phyloP scores from a whole-genome alignment of 306 rosid genomes.

The Amphicarpaea edgeworthii region DNA sequence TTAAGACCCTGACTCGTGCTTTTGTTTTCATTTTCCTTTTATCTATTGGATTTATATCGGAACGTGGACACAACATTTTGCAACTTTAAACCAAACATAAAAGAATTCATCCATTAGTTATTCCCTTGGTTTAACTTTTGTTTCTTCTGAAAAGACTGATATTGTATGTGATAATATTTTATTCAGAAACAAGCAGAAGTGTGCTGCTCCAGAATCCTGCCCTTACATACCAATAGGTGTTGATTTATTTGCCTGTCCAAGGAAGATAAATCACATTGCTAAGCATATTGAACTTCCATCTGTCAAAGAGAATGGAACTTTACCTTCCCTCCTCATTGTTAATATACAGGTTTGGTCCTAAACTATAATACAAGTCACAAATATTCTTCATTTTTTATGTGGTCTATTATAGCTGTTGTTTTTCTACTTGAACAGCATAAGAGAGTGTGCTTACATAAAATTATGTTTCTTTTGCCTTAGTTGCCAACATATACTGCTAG shows the following conservation, averaged over 20 bases:
- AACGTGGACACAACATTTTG: too few relatives aligned
- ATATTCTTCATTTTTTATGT: neutral
- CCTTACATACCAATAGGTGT: conserved; percentile 90
- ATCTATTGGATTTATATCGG: too few relatives aligned
- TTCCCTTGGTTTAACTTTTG: conserved; percentile 2
- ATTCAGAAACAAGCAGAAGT: conserved; percentile 78
- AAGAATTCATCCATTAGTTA: neutral
- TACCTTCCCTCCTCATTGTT: conserved; percentile 83
- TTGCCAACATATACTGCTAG: conserved; percentile 86
- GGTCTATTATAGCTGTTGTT: conserved; percentile 27
- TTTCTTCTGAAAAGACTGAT: conserved; percentile 1
- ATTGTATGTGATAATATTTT: conserved; percentile 34
- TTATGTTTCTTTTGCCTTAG: conserved; percentile 51
- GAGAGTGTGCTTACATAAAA: neutral
- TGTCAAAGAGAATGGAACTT: conserved; percentile 55
- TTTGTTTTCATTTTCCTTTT: too few relatives aligned
- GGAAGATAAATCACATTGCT: conserved; percentile 86
- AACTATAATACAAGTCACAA: neutral
- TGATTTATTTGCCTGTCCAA: conserved; percentile 72
- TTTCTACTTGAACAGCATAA: conserved; percentile 4
- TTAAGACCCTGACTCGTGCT: too few relatives aligned
- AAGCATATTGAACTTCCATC: conserved; percentile 86
- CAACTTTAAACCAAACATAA: too few relatives aligned
- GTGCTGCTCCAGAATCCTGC: conserved; percentile 65
- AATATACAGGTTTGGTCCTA: conserved; percentile 75